A percentile compares a stretch with the other conserved stretches of the same genome.
Evolutionary conservation across 805 yeast species (phyloP).

Genomic region (Candida rishiriensis): DNA sequence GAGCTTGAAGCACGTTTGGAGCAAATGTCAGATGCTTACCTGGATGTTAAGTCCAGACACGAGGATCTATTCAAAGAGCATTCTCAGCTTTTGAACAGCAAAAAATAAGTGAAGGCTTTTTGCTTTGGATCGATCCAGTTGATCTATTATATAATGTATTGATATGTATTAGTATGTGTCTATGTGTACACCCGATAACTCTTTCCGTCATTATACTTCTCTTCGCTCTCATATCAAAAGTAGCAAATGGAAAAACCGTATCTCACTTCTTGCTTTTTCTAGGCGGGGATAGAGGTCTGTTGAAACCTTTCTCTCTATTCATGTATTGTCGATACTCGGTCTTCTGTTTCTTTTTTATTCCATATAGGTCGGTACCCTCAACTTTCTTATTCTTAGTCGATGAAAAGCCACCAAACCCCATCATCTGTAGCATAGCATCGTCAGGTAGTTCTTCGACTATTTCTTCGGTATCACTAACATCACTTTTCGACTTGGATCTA

Average conservation of each 20-base stretch:
- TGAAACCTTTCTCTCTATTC: conserved; percentile 54
- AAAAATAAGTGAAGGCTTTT: not conserved
- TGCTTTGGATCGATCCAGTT: too few species aligned
- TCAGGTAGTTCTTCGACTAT: conserved; percentile 15
- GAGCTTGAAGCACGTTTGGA: conserved; percentile 43
- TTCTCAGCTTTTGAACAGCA: conserved; percentile 29
- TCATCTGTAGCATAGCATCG: conserved; percentile 37
- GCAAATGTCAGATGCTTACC: conserved; percentile 54
- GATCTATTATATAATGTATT: too few species aligned
- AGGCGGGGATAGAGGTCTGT: conserved; percentile 49
- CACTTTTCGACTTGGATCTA: conserved; percentile 2
- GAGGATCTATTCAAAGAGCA: conserved; percentile 54
- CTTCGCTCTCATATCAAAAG: too few species aligned
- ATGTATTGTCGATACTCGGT: conserved; percentile 55
- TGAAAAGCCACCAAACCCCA: conserved; percentile 57
- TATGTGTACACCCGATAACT: too few species aligned
- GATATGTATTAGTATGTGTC: too few species aligned
- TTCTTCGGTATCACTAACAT: conserved; percentile 1
- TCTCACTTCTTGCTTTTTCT: conserved; percentile 18
- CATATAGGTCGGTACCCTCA: conserved; percentile 41
- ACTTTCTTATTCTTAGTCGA: conserved; percentile 57
- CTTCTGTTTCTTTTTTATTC: conserved; percentile 34
- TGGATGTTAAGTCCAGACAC: conserved; percentile 53
- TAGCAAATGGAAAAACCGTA: not conserved
- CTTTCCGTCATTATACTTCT: too few species aligned